phyloP scores from a whole-genome alignment of 75 land plant species.

The Cryptomeria japonica region DNA sequence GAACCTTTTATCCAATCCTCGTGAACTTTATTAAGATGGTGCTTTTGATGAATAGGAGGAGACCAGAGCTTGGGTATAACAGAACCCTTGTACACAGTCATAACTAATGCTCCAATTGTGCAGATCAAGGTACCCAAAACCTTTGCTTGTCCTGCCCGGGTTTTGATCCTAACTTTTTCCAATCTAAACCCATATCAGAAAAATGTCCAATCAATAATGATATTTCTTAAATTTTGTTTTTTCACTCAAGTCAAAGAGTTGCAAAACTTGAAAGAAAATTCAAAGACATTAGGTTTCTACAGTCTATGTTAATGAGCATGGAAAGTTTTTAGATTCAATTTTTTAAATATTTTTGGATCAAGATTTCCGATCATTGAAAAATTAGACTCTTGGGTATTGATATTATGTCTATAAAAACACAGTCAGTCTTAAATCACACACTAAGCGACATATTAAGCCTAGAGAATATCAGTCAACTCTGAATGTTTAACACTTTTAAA shows the following conservation, averaged over 20 bases:
- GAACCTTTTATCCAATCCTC: neutral
- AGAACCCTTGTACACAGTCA: slow-evolving; percentile 50
- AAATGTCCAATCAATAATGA: slow-evolving; percentile 3
- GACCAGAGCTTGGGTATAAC: slow-evolving; percentile 16
- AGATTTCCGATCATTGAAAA: too few relatives aligned
- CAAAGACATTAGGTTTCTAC: too few relatives aligned
- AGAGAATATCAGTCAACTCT: too few relatives aligned
- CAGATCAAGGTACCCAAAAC: slow-evolving; percentile 43
- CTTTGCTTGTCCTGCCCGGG: slow-evolving; percentile 46
- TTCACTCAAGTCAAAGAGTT: neutral
- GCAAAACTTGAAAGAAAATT: too few relatives aligned
- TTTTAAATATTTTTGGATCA: too few relatives aligned
- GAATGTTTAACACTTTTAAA: too few relatives aligned
- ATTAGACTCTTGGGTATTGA: too few relatives aligned
- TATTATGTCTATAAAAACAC: too few relatives aligned
- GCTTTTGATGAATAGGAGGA: slow-evolving; percentile 12
- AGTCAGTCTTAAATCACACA: too few relatives aligned
- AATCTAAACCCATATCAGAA: slow-evolving; percentile 28
- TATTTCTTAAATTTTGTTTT: neutral
- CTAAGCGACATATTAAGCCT: too few relatives aligned
- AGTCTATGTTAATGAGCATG: too few relatives aligned
- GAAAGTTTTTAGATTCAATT: too few relatives aligned
- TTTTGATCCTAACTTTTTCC: slow-evolving; percentile 40
- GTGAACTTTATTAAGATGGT: neutral
- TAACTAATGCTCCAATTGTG: slow-evolving; percentile 43